Conservation (phyloP, 2,329 filamentous ascomycete genomes). For the Rutstroemia sydowiana region DNA sequence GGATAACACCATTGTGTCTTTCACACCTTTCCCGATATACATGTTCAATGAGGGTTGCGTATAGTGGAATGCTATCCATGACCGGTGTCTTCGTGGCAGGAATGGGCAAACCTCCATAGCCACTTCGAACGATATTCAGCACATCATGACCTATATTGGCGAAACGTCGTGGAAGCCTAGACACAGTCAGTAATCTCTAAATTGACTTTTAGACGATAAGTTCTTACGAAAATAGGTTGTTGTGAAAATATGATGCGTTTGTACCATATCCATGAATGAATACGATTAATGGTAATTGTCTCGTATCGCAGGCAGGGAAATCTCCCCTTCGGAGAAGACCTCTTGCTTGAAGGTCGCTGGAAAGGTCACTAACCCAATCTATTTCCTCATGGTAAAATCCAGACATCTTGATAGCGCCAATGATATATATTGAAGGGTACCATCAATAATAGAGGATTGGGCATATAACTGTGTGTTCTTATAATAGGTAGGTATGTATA, state of each 20-base stretch:
- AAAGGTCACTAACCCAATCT: no score
- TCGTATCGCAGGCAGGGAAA: no score
- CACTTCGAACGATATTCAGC: not conserved
- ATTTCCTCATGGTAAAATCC: no score
- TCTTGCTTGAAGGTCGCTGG: no score
- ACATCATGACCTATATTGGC: not conserved
- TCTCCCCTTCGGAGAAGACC: no score
- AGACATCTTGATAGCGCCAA: no score
- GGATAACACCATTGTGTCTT: not conserved
- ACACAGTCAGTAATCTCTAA: no score
- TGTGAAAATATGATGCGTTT: slow-evolving; percentile 8
- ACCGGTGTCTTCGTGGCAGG: not conserved
- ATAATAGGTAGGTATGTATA: no score
- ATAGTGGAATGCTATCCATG: not conserved
- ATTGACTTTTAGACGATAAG: not conserved
- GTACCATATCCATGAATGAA: slow-evolving; percentile 7
- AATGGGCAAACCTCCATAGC: not conserved
- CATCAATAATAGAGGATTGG: no score
- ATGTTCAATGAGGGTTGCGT: not conserved
- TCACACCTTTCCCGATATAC: not conserved
- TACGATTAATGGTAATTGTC: slow-evolving; percentile 5
- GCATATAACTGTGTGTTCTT: no score
- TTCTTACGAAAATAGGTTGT: slow-evolving; percentile 3
- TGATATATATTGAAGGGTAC: no score
- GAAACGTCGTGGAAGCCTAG: not conserved